Conservation (phyloP, 129 eudicot species). For the Artemisia annua region DNA sequence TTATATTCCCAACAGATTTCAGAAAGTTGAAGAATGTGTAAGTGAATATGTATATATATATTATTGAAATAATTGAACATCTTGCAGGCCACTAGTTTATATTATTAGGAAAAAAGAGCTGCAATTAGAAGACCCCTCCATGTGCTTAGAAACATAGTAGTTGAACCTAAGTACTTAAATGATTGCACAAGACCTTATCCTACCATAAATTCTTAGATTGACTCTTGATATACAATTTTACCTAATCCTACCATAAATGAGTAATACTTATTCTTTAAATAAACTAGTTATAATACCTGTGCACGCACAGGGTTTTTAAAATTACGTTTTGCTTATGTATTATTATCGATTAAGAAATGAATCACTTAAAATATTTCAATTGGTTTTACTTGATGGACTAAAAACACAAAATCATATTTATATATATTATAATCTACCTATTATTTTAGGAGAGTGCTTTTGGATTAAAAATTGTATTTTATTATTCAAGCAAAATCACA, state of each 20-base stretch:
- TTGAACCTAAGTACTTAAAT: conserved; percentile 32
- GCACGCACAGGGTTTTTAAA: too few relatives aligned
- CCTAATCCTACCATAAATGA: neutral
- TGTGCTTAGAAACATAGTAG: conserved; percentile 47
- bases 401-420: too few relatives aligned
- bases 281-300: too few relatives aligned
- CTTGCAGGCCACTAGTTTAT: conserved; percentile 38
- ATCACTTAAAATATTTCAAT: too few relatives aligned
- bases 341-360: too few relatives aligned
- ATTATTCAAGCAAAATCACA: too few relatives aligned
- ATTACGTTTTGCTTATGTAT: too few relatives aligned
- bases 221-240: conserved; percentile 24
- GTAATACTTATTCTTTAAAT: neutral
- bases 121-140: conserved; percentile 50
- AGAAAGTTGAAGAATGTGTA: neutral
- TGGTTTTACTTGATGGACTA: too few relatives aligned
- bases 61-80: conserved; percentile 21
- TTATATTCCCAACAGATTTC: conserved; percentile 25
- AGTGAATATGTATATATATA: neutral
- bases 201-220: conserved; percentile 41
- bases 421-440: too few relatives aligned
- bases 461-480: too few relatives aligned
- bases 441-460: too few relatives aligned
- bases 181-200: conserved; percentile 29
- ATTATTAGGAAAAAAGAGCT: conserved; percentile 13